Base-by-base conservation (phyloP, 2,329 filamentous ascomycete genomes). In the Exophiala phaeomuriformis region DNA sequence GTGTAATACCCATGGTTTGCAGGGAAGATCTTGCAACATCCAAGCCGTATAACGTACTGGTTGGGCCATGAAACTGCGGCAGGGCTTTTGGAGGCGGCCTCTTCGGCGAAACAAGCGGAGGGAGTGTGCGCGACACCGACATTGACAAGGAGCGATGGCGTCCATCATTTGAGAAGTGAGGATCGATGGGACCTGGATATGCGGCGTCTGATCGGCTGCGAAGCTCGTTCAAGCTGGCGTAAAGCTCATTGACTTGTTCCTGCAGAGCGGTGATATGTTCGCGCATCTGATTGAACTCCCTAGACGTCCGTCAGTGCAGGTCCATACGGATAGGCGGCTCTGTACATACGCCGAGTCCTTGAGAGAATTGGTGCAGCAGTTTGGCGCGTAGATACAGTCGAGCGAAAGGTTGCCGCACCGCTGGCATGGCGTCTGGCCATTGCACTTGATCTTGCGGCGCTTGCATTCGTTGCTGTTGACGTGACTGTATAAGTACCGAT, bases 21-120 rank as follows among this genome's bases (percentile, higher is more conserved):
- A 95, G 77, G 47, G 90, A 95, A 49, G 81, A 88, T 68, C 89
- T 90, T 35, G 90, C 90, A 9, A 95, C 84, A 59, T 91, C 87
- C 31, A 95, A 80, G 61, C 86, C 90, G 70, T 90, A 95, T 1
- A 85, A 83, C 44, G 83, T 85, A 69, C 88, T 95, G 0, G 89
- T 95, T 1, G 89, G 88, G 0, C 90, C 90, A 52, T 87, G 84
- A 66, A 93, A 95, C 28, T 80, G 78, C 3, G 82, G 81, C 54
- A 79, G 81, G 59, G 73, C 80, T 66, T 72, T 71, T 57, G 77
- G 77, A 2, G 75, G 65, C 30, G 74, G 68, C 33, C 76, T 73
- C 49, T 61, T 61, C n/a, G 61, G 58, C 10, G 61, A 60, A n/a
- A 63, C 51, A 27, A 62, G 58, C 30, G 61, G 57, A 30, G 60